Evolutionary conservation across 2,329 filamentous ascomycete genomes (phyloP), one percentile per base, ranked within the genome.

Genomic region (Rutstroemia sp.): DNA sequence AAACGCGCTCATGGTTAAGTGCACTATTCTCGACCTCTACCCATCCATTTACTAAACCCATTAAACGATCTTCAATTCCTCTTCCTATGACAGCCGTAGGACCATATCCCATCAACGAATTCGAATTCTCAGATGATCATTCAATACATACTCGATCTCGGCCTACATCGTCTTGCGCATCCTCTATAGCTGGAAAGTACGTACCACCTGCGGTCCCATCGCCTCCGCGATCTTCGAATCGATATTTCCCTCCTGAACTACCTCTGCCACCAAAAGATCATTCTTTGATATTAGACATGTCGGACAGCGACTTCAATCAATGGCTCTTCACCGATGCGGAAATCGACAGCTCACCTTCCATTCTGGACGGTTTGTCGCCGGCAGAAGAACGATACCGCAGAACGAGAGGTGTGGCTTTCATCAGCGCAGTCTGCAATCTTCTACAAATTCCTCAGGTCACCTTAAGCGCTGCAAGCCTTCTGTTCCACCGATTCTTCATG

Each of bases 401-500:
- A 56, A 87, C 88, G 59, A 97, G 97, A 71, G 92, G 94, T 48
- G 87, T 96, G 68, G 95, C 96, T 71, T 99, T 99, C 73, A 95
- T 99, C 66, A 86, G 90, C 61, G 92, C 96, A 71, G 90, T 92
- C 46, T 94, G 92, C 61, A 89, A 95, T 63, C 84, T 96, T 76
- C 81, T 97, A 52, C 92, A 95, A 69, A 76, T 97, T 50, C 92
- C 92, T 12, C 92, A 96, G 71, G 83, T 94, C 56, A 97, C 94
- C 0, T 78, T 99, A 44, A 92, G 88, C 72, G 95, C 95, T 0
- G 94, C 94, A 0, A 88, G 89, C 17, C 87, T 96, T 45, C 97
- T 95, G 75, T 92, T 99, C 71, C 92, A 99, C 71, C 84, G 94
- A 34, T 97, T 96, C 71, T 92, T 91, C 70, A 96, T 97, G 90